Percentiles rank a stretch among this genome's conserved stretches.
Conservation (phyloP, 1,284 basidiomycete species). For the Taiwanofungus camphoratus region DNA sequence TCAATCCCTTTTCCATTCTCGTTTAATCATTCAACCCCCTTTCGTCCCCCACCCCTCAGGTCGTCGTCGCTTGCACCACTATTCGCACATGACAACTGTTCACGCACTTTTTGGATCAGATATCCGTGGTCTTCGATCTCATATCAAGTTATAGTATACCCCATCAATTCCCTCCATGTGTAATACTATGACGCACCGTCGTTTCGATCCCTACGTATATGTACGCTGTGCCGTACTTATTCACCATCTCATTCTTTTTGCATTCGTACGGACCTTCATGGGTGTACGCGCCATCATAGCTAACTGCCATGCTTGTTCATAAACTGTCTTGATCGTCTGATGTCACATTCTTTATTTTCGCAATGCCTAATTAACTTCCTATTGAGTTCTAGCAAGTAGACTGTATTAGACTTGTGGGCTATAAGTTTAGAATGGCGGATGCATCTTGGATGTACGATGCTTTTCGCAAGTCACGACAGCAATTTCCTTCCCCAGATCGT, state of each 20-base stretch:
- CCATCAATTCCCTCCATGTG: conserved; percentile 30
- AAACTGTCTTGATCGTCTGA: conserved; percentile 10
- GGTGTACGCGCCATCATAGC: conserved; percentile 19
- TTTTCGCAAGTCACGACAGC: too few relatives aligned
- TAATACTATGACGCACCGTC: conserved; percentile 34
- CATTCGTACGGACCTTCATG: conserved; percentile 25
- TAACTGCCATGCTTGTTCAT: conserved; percentile 20
- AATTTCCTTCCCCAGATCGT: too few relatives aligned
- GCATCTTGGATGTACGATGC: too few relatives aligned
- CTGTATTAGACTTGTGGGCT: too few relatives aligned
- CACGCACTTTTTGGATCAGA: conserved; percentile 28
- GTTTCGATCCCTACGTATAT: conserved; percentile 26
- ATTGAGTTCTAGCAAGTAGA: too few relatives aligned
- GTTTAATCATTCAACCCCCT: neutral
- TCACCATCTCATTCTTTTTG: conserved; percentile 21
- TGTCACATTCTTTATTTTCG: conserved; percentile 8
- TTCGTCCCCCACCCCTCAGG: conserved; percentile 8
- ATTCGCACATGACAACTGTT: conserved; percentile 22
- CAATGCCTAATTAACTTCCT: conserved; percentile 12
- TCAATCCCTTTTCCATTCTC: conserved; percentile 12
- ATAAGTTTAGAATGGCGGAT: too few relatives aligned
- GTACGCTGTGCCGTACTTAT: conserved; percentile 28
- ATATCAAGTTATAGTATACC: conserved; percentile 32
- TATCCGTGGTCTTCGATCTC: conserved; percentile 27
- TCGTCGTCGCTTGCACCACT: conserved; percentile 15